These are phyloP conservation scores for Vaccinium corymbosum DNA, from an alignment of 148 eudicot species.

Conservation along the genomic window DNA sequence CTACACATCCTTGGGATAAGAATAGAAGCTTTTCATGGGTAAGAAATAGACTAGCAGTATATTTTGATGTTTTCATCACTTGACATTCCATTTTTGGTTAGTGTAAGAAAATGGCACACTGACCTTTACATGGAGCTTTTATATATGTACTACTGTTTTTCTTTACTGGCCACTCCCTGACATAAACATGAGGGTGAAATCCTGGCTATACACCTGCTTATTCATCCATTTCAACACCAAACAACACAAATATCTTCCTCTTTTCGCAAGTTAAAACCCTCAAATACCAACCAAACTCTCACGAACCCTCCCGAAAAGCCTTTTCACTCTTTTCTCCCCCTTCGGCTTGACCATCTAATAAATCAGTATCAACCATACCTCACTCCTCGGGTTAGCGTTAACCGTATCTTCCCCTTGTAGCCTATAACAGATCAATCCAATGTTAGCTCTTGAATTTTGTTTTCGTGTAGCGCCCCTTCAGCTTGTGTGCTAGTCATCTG, in stretches of 20 bases:
- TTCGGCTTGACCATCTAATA: constrained; percentile 3
- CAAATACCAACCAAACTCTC: constrained; percentile 3
- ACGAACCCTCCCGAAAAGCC: background rate
- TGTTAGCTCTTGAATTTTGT: background rate
- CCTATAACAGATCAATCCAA: background rate
- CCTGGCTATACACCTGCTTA: background rate
- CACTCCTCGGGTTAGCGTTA: background rate
- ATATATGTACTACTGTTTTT: constrained; percentile 7
- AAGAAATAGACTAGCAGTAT: background rate
- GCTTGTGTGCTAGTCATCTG: constrained; percentile 2
- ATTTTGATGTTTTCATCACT: background rate
- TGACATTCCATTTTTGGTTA: background rate
- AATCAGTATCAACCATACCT: constrained; percentile 4
- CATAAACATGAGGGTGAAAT: constrained; percentile 13
- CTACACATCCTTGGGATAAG: background rate
- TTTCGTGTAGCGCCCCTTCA: background rate
- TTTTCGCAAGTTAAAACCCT: background rate
- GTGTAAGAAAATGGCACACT: constrained; percentile 12
- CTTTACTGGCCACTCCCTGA: constrained; percentile 6
- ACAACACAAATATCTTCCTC: background rate
- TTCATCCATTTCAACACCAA: constrained; percentile 2
- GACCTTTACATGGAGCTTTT: constrained; percentile 8
- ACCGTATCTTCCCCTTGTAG: background rate
- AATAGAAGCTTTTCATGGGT: background rate
- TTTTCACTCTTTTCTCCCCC: constrained; percentile 2